Base-by-base conservation (phyloP, 768 basidiomycete genomes). In the Holtermanniella nyarrowii region DNA sequence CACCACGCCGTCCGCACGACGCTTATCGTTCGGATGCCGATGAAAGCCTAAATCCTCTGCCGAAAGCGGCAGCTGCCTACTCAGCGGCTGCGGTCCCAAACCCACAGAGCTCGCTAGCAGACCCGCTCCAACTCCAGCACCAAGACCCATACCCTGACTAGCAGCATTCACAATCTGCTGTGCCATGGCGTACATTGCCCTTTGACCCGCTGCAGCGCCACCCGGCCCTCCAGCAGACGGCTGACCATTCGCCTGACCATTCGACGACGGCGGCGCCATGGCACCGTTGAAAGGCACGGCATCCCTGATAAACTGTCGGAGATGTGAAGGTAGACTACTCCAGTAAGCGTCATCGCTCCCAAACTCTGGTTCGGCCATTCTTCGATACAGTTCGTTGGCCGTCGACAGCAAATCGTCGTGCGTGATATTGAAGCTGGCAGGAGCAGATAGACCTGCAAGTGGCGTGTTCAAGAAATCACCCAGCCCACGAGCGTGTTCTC, bases 151-250 rank as follows among this genome's bases (percentile, higher is more conserved):
- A 4, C 63, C 66, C 22, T 66, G 62, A 47, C 67, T 67, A 4
- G 70, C 70, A 24, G 69, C 70, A 40, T 53, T 59, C 20, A 73
- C 70, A 26, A 82, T 81, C 69, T 80, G 80, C 59, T 82, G 82
- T 27, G 82, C 82, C 55, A 82, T 79, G 48, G 80, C 76, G 62
- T 82, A 81, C 80, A 83, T 81, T 5, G 79, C 78, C 71, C 78
- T 75, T 51, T 79, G 77, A 75, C 81, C 76, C 50, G 65, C 61
- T 43, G 71, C 66, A 57, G 63, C 62, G 57, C 65, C 54, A 57
- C 64, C 73, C 71, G 73, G 65, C 49, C 54, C 66, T 46, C 44
- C 50, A 39, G 52, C 54, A 22, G 56, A 56, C 46, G 50, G 57
- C n/a, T 45, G 21, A 42, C 20, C 16, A 21, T 20, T 27, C 23